These are phyloP conservation scores for Metschnikowia picachoensis DNA, from an alignment of 805 yeast genomes.

Conservation along the genomic window DNA sequence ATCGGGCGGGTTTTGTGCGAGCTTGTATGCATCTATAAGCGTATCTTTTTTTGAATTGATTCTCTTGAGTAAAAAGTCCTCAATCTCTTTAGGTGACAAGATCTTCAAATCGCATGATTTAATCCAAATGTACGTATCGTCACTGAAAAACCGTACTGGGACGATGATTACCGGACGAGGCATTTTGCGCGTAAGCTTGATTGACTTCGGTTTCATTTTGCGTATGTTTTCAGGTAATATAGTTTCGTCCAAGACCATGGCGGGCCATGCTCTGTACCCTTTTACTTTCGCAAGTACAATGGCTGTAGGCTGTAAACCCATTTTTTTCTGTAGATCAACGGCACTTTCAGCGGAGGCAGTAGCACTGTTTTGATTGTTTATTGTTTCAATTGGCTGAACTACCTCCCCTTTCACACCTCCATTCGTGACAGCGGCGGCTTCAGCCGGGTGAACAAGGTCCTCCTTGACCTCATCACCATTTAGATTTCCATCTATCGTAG, in stretches of 20 bases:
- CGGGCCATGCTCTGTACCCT: conserved; percentile 91
- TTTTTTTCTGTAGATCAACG: conserved; percentile 11
- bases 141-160: conserved; percentile 68
- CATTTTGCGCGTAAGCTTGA: conserved; percentile 22
- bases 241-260: conserved; percentile 63
- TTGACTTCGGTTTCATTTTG: conserved; percentile 46
- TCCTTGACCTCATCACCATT: too few species aligned
- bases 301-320: conserved; percentile 16
- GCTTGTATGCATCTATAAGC: conserved; percentile 48
- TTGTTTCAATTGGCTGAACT: too few species aligned
- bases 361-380: too few species aligned
- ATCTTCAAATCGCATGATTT: conserved; percentile 46
- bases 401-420: too few species aligned
- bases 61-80: conserved; percentile 28
- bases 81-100: conserved; percentile 41
- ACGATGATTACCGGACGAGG: conserved; percentile 14
- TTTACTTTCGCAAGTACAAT: conserved; percentile 70
- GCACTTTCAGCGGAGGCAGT: not conserved
- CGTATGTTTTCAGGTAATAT: conserved; percentile 56
- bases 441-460: too few species aligned
- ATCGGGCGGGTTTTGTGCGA: conserved; percentile 46
- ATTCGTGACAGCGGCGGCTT: too few species aligned
- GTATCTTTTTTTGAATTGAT: conserved; percentile 37
- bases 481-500: too few species aligned
- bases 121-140: conserved; percentile 71